Evolutionary conservation across 257 asterid species (phyloP).

Genomic region (Fraxinus excelsior): DNA sequence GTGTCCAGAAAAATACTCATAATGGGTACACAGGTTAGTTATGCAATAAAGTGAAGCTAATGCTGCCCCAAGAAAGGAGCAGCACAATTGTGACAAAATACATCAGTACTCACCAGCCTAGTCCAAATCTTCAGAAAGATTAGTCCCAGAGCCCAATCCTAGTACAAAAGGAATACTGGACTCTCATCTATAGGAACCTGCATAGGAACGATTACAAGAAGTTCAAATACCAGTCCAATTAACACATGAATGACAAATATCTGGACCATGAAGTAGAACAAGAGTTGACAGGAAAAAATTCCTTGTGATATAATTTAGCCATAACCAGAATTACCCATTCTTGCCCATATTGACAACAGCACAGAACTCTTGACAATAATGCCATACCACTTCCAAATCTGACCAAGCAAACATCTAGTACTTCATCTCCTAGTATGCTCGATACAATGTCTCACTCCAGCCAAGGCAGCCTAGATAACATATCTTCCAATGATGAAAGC

Average conservation of each 20-base stretch:
- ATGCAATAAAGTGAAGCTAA: background rate
- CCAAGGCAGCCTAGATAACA: constrained; percentile 90
- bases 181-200: constrained; percentile 97
- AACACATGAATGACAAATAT: constrained; percentile 84
- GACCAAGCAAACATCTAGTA: constrained; percentile 58
- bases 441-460: constrained; percentile 80
- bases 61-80: background rate
- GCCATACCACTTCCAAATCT: constrained; percentile 90
- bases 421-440: constrained; percentile 74
- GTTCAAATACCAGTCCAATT: constrained; percentile 93
- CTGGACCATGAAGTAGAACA: constrained; percentile 41
- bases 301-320: background rate
- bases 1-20: background rate
- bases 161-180: constrained; percentile 93
- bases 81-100: background rate
- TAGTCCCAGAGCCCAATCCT: constrained; percentile 97
- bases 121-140: constrained; percentile 98
- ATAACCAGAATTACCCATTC: constrained; percentile 20
- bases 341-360: constrained; percentile 89
- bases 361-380: constrained; percentile 82
- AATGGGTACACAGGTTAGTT: background rate
- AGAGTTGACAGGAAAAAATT: constrained; percentile 17
- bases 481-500: constrained; percentile 97
- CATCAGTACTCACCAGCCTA: constrained; percentile 71
- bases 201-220: constrained; percentile 95